Percentiles rank a stretch among this genome's conserved stretches.
Evolutionary conservation across 345 rosid genomes (phyloP).

Genomic region (Bruguiera gymnorhiza): DNA sequence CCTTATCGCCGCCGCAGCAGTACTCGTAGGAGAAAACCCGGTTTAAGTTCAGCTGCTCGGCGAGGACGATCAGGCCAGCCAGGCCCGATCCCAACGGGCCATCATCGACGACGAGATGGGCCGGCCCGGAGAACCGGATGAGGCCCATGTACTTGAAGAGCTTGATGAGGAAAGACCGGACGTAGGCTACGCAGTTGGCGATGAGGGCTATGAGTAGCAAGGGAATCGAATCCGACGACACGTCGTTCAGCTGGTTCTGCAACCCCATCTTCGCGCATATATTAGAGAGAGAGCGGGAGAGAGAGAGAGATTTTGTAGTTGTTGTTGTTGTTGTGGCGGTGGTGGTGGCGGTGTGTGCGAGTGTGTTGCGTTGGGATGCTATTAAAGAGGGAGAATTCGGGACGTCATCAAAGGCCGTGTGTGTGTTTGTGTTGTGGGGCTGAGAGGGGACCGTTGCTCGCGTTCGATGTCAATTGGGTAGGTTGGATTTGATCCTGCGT

Average conservation of each 20-base stretch:
- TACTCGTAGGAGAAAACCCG: constrained; percentile 45
- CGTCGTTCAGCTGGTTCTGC: constrained; percentile 64
- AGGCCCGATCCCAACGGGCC: constrained; percentile 45
- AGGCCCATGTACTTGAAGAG: constrained; percentile 28
- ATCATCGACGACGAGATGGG: constrained; percentile 20
- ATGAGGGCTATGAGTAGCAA: constrained; percentile 53
- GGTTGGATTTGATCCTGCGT: too few species aligned
- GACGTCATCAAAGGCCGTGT: too few species aligned
- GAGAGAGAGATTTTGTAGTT: neutral
- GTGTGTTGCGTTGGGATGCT: too few species aligned
- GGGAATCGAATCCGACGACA: constrained; percentile 79
- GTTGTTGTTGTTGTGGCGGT: too few species aligned
- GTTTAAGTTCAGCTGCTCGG: constrained; percentile 65
- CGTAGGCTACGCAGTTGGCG: constrained; percentile 46
- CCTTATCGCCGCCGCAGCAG: constrained; percentile 9
- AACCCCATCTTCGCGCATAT: constrained; percentile 49
- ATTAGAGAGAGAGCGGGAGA: too few species aligned
- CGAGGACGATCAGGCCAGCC: constrained; percentile 45
- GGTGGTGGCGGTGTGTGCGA: too few species aligned
- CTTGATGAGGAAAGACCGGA: constrained; percentile 45
- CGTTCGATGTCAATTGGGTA: too few species aligned
- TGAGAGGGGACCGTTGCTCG: too few species aligned
- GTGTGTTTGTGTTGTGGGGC: too few species aligned
- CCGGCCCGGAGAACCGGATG: constrained; percentile 10
- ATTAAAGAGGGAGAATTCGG: too few species aligned